Conservation (phyloP, 106 monocot species). For the Allium sativum region DNA sequence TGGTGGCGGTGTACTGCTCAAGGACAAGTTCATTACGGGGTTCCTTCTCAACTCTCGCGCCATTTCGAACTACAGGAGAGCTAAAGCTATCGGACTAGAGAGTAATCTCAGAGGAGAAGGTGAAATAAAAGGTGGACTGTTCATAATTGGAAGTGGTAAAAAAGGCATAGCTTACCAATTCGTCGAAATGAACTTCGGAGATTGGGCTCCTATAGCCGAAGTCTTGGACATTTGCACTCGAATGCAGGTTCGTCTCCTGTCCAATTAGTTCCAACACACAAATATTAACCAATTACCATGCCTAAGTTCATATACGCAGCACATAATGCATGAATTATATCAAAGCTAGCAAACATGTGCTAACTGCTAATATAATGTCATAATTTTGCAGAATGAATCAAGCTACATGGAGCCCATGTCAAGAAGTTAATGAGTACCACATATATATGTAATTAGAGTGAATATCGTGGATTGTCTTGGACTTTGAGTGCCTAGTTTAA, state of each 20-base stretch:
- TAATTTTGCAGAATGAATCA: conserved; percentile 5
- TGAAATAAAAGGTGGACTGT: conserved; percentile 27
- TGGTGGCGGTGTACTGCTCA: conserved; percentile 24
- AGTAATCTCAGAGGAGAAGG: conserved; percentile 14
- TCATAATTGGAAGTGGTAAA: conserved; percentile 19
- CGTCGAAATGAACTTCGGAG: conserved; percentile 40
- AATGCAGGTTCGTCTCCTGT: conserved; percentile 16
- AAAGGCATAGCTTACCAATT: conserved; percentile 35
- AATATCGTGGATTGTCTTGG: background rate
- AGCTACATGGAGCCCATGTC: background rate
- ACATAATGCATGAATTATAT: no score
- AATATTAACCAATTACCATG: no score
- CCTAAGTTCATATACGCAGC: background rate
- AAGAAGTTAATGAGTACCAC: background rate
- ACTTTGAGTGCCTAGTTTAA: background rate
- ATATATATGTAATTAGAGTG: background rate
- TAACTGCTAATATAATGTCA: background rate
- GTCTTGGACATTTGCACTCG: conserved; percentile 32
- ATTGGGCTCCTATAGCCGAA: conserved; percentile 41
- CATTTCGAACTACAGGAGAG: conserved; percentile 16
- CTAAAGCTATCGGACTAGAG: conserved; percentile 17
- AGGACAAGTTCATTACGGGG: conserved; percentile 23
- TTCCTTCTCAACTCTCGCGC: conserved; percentile 25
- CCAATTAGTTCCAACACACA: no score
- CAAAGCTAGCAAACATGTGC: no score